A percentile compares a stretch with the other conserved stretches of the same genome.
These are phyloP conservation scores for Nepenthes alata DNA, from an alignment of 179 eudicot genomes.

Conservation along the genomic window DNA sequence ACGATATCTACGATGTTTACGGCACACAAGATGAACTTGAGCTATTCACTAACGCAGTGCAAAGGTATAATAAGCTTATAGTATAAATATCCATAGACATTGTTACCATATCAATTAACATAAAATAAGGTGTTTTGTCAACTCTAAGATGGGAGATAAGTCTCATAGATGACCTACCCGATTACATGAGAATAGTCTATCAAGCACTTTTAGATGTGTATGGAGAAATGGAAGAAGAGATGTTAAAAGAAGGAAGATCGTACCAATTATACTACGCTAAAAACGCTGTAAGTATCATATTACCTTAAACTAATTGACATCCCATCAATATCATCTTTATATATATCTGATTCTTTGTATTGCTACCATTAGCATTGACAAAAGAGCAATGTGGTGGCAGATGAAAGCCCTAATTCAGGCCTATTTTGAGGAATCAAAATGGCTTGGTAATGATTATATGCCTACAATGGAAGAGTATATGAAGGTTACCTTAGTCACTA, in stretches of 20 bases:
- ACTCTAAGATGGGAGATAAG: constrained; percentile 11
- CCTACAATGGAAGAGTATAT: constrained; percentile 29
- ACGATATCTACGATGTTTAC: constrained; percentile 6
- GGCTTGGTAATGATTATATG: constrained; percentile 7
- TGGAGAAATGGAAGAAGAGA: constrained; percentile 7
- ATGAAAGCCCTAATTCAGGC: constrained; percentile 6
- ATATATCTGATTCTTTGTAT: not conserved
- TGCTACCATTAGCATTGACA: too few relatives aligned
- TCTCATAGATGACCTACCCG: constrained; percentile 7
- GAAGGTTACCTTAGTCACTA: constrained; percentile 13
- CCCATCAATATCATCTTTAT: not conserved
- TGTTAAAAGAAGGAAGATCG: constrained; percentile 6
- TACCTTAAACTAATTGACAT: not conserved
- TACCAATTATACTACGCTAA: constrained; percentile 5
- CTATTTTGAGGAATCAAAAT: constrained; percentile 18
- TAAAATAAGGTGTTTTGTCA: not conserved
- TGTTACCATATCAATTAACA: not conserved
- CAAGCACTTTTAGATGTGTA: constrained; percentile 5
- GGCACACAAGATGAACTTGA: constrained; percentile 3
- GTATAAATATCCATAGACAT: not conserved
- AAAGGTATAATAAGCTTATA: not conserved
- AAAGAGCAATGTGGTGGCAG: not conserved
- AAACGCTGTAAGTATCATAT: constrained; percentile 5
- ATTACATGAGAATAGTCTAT: constrained; percentile 5
- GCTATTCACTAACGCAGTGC: constrained; percentile 4